Base-by-base conservation (phyloP, 139 green algal genomes). In the Chlorella sp. region DNA sequence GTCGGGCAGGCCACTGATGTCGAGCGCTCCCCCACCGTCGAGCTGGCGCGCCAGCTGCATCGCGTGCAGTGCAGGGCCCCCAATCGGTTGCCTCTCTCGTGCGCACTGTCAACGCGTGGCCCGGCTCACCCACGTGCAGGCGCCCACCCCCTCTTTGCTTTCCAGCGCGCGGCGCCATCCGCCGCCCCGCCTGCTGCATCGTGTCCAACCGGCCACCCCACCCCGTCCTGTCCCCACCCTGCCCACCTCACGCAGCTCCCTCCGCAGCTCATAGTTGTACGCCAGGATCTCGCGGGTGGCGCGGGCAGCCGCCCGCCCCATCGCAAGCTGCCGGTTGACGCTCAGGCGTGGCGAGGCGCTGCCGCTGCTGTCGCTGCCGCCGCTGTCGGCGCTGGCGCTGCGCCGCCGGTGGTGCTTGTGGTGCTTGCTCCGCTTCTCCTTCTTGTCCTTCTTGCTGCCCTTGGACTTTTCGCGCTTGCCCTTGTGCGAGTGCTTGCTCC, bases 1-100 rank as follows among this genome's bases (percentile, higher is more conserved):
- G 35, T 88, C 80, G 7, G 65, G 55, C 23, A 88, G 60, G 58
- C 79, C 80, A 25, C 63, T 66, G 14, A 88, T 56, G 17, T 86
- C 80, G 56, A 88, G 68, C 8, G 80, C 83, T 3, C 74, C 65
- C 14, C 71, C 83, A 12, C 55, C 42, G 53, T 88, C 83, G 51
- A 88, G 73, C 45, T 77, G 60, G 31, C 80, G 63, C 45, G 79
- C 53, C 42, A 88, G 53, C 77, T 84, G 67, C 69, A 51, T 40
- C 5, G 33, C 0, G 12, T 8, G 25, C 9, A n/a, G n/a, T n/a
- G n/a, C n/a, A n/a, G n/a, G n/a, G n/a, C n/a, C n/a, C n/a, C n/a
- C n/a, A n/a, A n/a, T n/a, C n/a, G n/a, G n/a, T n/a, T n/a, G n/a
- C n/a, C n/a, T n/a, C n/a, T n/a, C n/a, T n/a, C n/a, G n/a, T n/a